Conservation (phyloP, 306 rosid genomes). For the Glycine tomentella region DNA sequence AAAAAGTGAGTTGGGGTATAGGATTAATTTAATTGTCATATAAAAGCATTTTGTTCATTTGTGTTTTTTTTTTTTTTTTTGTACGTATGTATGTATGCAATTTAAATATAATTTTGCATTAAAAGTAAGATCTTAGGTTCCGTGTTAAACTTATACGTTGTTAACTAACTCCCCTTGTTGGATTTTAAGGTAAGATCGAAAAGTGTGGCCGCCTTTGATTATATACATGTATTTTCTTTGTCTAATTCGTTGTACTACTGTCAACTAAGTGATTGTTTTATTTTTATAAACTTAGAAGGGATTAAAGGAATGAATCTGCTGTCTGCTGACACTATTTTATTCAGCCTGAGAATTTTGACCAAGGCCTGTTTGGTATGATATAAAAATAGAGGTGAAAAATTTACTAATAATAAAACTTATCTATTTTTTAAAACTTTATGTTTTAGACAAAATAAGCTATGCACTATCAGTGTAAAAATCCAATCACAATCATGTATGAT, state of each 20-base stretch:
- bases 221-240: not conserved
- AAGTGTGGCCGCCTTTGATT: no score
- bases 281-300: not conserved
- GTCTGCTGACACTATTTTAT: not conserved
- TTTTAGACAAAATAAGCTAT: no score
- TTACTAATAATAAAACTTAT: not conserved
- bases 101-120: not conserved
- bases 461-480: no score
- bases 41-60: not conserved
- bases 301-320: not conserved
- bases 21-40: not conserved
- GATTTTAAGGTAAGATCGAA: not conserved
- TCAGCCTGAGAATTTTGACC: not conserved
- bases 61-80: not conserved
- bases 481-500: no score
- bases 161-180: not conserved
- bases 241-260: not conserved
- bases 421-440: not conserved
- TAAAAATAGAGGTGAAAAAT: not conserved
- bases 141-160: not conserved
- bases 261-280: slow-evolving; percentile 2
- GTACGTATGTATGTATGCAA: not conserved
- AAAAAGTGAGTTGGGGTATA: not conserved
- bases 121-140: not conserved
- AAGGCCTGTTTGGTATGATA: not conserved